phyloP scores from a whole-genome alignment of 2,329 filamentous ascomycete species.

The Eutypa lata region DNA sequence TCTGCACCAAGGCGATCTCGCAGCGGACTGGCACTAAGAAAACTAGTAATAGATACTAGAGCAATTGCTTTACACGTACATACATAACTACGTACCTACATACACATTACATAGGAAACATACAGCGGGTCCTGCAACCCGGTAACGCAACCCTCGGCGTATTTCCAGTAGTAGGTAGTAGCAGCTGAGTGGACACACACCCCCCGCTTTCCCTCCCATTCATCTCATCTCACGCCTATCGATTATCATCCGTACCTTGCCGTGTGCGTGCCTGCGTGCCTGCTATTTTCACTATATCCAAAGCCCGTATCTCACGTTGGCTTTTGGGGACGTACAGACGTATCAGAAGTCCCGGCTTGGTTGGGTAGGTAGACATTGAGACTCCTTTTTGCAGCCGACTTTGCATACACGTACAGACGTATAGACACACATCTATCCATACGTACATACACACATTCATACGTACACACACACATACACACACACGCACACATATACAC shows the following conservation, averaged over 20 bases:
- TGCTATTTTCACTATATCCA: neutral
- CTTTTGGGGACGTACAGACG: neutral
- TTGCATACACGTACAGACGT: neutral
- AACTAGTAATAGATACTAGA: conserved; percentile 1
- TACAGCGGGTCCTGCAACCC: neutral
- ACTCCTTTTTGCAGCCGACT: neutral
- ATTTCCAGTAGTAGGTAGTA: neutral
- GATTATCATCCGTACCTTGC: conserved; percentile 5
- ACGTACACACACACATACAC: conserved; percentile 1
- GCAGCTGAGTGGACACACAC: conserved; percentile 5
- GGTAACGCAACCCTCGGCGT: conserved; percentile 1
- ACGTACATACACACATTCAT: neutral
- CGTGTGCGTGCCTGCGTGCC: neutral
- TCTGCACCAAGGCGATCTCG: conserved; percentile 30
- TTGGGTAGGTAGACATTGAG: neutral
- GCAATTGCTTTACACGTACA: neutral
- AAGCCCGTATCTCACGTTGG: neutral
- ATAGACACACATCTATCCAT: neutral
- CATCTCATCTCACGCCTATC: conserved; percentile 7
- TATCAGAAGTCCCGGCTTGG: neutral
- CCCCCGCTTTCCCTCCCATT: conserved; percentile 10
- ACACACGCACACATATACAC: neutral
- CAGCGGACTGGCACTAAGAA: conserved; percentile 22
- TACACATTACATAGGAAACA: neutral
- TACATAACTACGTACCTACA: neutral